These are phyloP conservation scores for Venturia asperata DNA, from an alignment of 2,329 filamentous ascomycete genomes.

Conservation along the genomic window DNA sequence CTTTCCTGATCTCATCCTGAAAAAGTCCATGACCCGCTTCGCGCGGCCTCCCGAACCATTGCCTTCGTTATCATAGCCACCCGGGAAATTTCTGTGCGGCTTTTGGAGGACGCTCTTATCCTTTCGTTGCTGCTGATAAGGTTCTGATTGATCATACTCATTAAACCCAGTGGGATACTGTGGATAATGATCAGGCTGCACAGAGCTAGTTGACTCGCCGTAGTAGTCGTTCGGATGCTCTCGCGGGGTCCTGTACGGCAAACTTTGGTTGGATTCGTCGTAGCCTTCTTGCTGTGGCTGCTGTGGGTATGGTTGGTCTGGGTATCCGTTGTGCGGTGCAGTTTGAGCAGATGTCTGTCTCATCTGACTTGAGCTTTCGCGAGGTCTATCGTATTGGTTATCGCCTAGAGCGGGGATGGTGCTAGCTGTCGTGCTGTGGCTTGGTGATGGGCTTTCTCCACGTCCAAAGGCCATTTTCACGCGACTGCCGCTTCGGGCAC, in stretches of 20 bases:
- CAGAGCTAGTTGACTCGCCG: constrained; percentile 8
- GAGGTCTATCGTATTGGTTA: constrained; percentile 11
- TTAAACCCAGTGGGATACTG: constrained; percentile 18
- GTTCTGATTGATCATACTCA: constrained; percentile 5
- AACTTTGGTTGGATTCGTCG: constrained; percentile 7
- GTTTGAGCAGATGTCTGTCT: constrained; percentile 3
- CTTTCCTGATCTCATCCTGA: constrained; percentile 72
- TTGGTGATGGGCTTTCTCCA: constrained; percentile 24
- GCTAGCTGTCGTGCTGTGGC: constrained; percentile 14
- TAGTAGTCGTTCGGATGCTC: constrained; percentile 10
- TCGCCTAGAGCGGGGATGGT: constrained; percentile 12
- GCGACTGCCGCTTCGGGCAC: constrained; percentile 29
- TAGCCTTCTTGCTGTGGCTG: constrained; percentile 13
- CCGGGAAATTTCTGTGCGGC: constrained; percentile 15
- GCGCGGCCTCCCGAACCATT: constrained; percentile 7
- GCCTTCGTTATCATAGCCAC: constrained; percentile 14
- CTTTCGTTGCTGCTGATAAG: neutral
- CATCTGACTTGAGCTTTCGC: neutral
- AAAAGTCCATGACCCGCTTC: constrained; percentile 72
- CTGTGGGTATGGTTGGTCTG: neutral
- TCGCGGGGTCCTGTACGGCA: constrained; percentile 2
- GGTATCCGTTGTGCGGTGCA: constrained; percentile 10
- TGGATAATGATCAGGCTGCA: constrained; percentile 13
- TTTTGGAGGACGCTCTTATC: constrained; percentile 19
- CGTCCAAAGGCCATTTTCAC: constrained; percentile 39